Conservation (phyloP, 1,284 basidiomycete genomes). For the Marasmius sp. region DNA sequence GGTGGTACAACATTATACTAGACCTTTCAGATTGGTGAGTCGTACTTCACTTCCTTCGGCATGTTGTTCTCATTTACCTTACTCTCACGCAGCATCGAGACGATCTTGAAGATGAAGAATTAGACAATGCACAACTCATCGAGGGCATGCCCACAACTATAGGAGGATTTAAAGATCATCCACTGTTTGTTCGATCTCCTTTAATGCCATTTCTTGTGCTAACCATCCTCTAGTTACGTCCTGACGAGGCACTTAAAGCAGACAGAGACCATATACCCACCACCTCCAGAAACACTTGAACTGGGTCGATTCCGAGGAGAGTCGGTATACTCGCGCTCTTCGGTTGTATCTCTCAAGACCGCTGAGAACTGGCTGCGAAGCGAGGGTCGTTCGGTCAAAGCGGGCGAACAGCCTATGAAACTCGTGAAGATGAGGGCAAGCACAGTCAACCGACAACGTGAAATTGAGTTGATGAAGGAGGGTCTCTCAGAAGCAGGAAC, state of each 20-base stretch:
- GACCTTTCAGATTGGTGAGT: slow-evolving; percentile 81
- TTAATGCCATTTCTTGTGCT: slow-evolving; percentile 5
- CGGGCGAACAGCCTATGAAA: slow-evolving; percentile 86
- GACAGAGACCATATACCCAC: slow-evolving; percentile 87
- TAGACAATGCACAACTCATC: slow-evolving; percentile 74
- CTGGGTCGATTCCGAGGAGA: slow-evolving; percentile 93
- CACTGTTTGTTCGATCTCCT: slow-evolving; percentile 55
- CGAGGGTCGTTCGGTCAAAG: slow-evolving; percentile 70
- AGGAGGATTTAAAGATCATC: slow-evolving; percentile 94
- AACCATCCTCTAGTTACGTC: slow-evolving; percentile 63
- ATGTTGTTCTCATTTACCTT: not conserved
- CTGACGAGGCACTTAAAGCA: slow-evolving; percentile 88
- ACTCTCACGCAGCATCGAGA: slow-evolving; percentile 72
- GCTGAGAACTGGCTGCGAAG: slow-evolving; percentile 95
- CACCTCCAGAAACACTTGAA: slow-evolving; percentile 56
- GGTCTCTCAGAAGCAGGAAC: slow-evolving; percentile 43
- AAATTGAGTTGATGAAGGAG: slow-evolving; percentile 71
- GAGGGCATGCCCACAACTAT: slow-evolving; percentile 97
- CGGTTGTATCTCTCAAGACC: slow-evolving; percentile 84
- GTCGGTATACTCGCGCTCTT: slow-evolving; percentile 85
- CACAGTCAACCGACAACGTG: slow-evolving; percentile 81
- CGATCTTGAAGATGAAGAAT: slow-evolving; percentile 92
- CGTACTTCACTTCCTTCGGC: slow-evolving; percentile 8
- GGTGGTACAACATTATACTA: slow-evolving; percentile 59
- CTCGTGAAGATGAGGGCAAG: slow-evolving; percentile 85